These are phyloP conservation scores for Extremus antarcticus DNA, from an alignment of 495 filamentous ascomycete species.

Conservation along the genomic window DNA sequence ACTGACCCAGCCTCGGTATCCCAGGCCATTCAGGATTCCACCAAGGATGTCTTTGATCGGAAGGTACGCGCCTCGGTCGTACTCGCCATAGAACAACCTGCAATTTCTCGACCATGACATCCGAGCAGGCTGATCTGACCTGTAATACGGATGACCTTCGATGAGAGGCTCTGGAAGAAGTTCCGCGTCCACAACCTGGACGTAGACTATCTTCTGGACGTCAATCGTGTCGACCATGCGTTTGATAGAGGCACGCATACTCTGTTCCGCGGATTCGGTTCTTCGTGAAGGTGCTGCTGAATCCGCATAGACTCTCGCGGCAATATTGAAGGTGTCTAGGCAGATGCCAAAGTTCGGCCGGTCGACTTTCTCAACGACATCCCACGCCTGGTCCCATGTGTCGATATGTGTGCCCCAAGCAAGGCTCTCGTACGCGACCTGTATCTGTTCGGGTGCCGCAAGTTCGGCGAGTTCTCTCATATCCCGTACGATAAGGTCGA, in stretches of 20 bases:
- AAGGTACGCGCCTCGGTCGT: conserved; percentile 59
- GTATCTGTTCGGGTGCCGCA: conserved; percentile 48
- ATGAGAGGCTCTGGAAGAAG: conserved; percentile 47
- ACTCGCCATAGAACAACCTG: conserved; percentile 64
- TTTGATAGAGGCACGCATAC: conserved; percentile 46
- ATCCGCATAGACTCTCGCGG: conserved; percentile 63
- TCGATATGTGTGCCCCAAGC: conserved; percentile 64
- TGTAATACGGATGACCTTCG: conserved; percentile 52
- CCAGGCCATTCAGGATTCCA: conserved; percentile 51
- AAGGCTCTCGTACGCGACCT: conserved; percentile 67
- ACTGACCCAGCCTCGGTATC: conserved; percentile 67
- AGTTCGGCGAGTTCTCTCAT: conserved; percentile 55
- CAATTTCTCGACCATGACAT: conserved; percentile 80
- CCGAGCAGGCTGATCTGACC: conserved; percentile 48
- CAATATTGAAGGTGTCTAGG: conserved; percentile 75
- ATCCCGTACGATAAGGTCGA: conserved; percentile 50
- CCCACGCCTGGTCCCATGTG: conserved; percentile 62
- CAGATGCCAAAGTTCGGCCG: conserved; percentile 67
- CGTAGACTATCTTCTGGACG: conserved; percentile 60
- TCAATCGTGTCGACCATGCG: conserved; percentile 48
- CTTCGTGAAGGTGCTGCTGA: conserved; percentile 44
- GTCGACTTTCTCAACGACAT: conserved; percentile 53
- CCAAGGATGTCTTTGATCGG: conserved; percentile 52
- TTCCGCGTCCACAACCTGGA: conserved; percentile 72
- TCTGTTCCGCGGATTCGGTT: conserved; percentile 45